phyloP scores from a whole-genome alignment of 164 flowering plant species.

The Nelumbo lutea region DNA sequence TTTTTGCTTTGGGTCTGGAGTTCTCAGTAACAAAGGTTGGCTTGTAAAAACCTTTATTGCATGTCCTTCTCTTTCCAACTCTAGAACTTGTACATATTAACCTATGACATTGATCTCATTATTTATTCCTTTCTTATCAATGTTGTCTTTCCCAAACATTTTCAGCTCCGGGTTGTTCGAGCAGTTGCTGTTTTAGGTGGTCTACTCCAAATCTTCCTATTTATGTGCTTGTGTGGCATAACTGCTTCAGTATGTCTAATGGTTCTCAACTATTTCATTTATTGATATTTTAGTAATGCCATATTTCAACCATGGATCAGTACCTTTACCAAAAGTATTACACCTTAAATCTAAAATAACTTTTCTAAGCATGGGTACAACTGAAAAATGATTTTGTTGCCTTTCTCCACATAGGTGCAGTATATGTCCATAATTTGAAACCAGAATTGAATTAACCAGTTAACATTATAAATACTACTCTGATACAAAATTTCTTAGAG shows the following conservation, averaged over 20 bases:
- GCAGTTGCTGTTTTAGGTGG: constrained; percentile 97
- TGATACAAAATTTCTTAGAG: no score
- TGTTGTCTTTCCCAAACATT: constrained; percentile 4
- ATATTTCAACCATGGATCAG: not conserved
- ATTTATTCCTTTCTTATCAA: no score
- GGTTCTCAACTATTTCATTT: not conserved
- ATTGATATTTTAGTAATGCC: not conserved
- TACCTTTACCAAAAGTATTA: not conserved
- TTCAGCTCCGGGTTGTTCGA: constrained; percentile 95
- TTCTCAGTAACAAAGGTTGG: constrained; percentile 85
- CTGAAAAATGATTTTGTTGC: no score
- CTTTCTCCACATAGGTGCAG: no score
- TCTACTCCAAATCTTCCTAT: constrained; percentile 78
- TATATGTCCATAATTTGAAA: not conserved
- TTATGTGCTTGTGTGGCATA: constrained; percentile 91
- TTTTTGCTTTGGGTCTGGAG: constrained; percentile 95
- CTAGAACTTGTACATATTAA: not conserved
- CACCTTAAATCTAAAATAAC: not conserved
- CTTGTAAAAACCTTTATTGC: constrained; percentile 1
- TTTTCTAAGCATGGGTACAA: not conserved
- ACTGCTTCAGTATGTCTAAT: constrained; percentile 65
- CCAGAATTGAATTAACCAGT: not conserved
- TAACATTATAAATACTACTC: no score
- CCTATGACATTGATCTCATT: not conserved
- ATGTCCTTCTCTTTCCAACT: not conserved